Conservation (phyloP, 2,329 filamentous ascomycete species). For the Diaporthe caulivora region DNA sequence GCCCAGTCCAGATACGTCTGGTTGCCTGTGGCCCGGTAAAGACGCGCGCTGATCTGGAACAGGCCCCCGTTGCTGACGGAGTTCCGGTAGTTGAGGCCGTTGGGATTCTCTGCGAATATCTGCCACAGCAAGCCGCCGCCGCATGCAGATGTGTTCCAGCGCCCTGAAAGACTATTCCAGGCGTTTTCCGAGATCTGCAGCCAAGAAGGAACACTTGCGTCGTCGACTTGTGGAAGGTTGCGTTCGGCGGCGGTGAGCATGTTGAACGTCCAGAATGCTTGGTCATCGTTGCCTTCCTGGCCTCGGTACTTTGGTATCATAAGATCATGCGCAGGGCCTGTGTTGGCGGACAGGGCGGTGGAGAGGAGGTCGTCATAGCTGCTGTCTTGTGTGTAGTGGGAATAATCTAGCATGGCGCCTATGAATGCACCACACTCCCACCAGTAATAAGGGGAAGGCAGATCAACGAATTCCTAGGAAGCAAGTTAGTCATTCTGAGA, state of each 20-base stretch:
- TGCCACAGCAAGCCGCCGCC: constrained; percentile 84
- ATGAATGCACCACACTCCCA: constrained; percentile 76
- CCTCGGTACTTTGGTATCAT: constrained; percentile 67
- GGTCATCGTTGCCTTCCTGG: constrained; percentile 81
- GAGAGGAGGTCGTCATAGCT: constrained; percentile 71
- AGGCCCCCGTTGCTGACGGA: constrained; percentile 84
- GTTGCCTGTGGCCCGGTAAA: constrained; percentile 78
- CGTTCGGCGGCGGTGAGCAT: constrained; percentile 77
- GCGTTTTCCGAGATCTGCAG: constrained; percentile 76
- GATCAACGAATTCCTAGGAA: constrained; percentile 67
- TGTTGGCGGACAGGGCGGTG: constrained; percentile 70
- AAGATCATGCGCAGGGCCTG: constrained; percentile 69
- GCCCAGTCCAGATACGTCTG: constrained; percentile 77
- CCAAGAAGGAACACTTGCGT: constrained; percentile 70
- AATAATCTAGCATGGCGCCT: constrained; percentile 79
- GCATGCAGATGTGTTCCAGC: constrained; percentile 79
- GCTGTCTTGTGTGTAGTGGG: constrained; percentile 72
- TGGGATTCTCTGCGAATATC: constrained; percentile 79
- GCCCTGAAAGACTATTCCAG: constrained; percentile 76
- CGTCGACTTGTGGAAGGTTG: constrained; percentile 70
- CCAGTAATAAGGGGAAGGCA: constrained; percentile 77
- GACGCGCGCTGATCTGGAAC: constrained; percentile 82
- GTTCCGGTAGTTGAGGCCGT: constrained; percentile 87
- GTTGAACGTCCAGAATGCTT: constrained; percentile 79
- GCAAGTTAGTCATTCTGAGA: constrained; percentile 10